Base-by-base conservation (phyloP, 2,329 filamentous ascomycete species). In the Aspergillus candidus region DNA sequence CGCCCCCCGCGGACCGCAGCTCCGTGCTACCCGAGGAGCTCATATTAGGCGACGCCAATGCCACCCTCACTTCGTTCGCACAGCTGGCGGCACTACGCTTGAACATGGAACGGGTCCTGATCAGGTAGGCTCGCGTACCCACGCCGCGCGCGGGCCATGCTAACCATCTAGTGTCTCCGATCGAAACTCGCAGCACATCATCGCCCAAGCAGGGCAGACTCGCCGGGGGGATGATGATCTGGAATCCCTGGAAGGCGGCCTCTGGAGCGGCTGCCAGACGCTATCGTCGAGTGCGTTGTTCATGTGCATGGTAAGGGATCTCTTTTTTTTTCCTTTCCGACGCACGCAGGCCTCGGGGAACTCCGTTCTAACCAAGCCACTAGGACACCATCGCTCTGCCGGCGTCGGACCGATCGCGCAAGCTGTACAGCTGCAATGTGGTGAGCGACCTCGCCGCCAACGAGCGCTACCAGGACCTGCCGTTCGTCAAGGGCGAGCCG, bases 161-260 rank as follows among this genome's bases (percentile, higher is more conserved):
- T 47, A 15, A 44, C 39, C 10, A 4, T 30, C 11, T 31, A 55
- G 67, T 47, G 61, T 77, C 10, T 71, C 77, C 42, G 74, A 75
- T 49, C 64, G 67, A 15, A 63, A 72, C 7, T 65, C 60, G 15
- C 72, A 76, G 49, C 76, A 72, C 45, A 70, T 76, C 22, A 56
- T 78, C 12, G 72, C 72, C n/a, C 75, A 78, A 53, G 69, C 72
- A 12, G 74, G 72, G 3, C 65, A 63, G 45, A 68, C 66, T 0
- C 52, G 68, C 6, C 61, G 61, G 40, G 56, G 74, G 8, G 55
- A 55, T 18, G 46, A 51, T 4, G 47, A 58, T 3, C 60, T 58
- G 33, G 65, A 71, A 8, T 49, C 61, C 3, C 40, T 55, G 10
- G 60, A 59, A 34, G 50, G 61, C 43, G 57, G 46, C 2, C 38